Conservation (phyloP, 768 basidiomycete genomes). For the Leucocoprinus birnbaumii region DNA sequence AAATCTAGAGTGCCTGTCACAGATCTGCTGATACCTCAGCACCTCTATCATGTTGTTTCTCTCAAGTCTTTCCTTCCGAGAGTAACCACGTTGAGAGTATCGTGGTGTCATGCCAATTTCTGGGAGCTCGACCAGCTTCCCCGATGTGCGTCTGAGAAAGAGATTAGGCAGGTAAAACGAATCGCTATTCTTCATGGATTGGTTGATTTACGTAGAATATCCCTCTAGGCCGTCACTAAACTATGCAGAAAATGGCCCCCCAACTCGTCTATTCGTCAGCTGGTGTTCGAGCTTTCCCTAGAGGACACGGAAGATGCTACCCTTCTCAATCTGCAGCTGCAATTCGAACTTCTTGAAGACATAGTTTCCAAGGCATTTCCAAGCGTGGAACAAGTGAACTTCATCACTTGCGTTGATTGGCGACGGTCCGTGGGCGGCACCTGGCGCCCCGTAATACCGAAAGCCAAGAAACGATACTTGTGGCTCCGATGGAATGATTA, state of each 20-base stretch:
- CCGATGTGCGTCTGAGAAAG: not conserved
- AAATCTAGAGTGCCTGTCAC: not conserved
- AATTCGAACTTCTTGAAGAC: not conserved
- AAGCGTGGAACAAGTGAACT: slow-evolving; percentile 7
- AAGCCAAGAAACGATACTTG: not conserved
- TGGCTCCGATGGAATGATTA: not conserved
- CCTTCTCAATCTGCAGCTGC: not conserved
- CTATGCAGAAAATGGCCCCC: slow-evolving; percentile 1
- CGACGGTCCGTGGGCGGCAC: not conserved
- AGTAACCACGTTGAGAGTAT: slow-evolving; percentile 4
- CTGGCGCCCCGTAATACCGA: slow-evolving; percentile 2
- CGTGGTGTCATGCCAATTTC: slow-evolving; percentile 10
- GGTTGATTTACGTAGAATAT: too few species aligned
- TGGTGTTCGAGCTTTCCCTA: not conserved
- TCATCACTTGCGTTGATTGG: slow-evolving; percentile 4
- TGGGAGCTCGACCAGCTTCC: not conserved
- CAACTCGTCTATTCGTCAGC: not conserved
- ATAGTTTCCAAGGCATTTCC: not conserved
- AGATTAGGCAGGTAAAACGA: too few species aligned
- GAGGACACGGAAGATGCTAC: not conserved
- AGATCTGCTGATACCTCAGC: slow-evolving; percentile 3
- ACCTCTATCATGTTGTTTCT: not conserved
- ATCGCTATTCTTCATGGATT: too few species aligned
- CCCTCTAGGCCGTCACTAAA: not conserved
- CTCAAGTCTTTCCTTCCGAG: not conserved